These are phyloP conservation scores for Boletus edulis DNA, from an alignment of 768 basidiomycete genomes.

Conservation along the genomic window DNA sequence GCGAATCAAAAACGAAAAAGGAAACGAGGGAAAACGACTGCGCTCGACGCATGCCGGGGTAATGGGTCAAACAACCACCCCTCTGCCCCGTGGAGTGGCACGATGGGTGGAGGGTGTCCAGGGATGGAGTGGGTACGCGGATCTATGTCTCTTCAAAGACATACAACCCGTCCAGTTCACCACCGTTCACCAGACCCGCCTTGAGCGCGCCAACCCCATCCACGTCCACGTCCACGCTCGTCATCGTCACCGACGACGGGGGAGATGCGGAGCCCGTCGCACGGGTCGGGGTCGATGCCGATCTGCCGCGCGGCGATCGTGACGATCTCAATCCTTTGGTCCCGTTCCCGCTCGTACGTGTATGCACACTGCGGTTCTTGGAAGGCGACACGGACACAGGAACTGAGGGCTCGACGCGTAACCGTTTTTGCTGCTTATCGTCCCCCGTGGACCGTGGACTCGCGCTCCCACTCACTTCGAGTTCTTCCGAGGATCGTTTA, in stretches of 20 bases:
- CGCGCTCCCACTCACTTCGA: constrained; percentile 26
- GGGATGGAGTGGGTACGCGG: neutral
- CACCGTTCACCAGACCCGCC: constrained; percentile 29
- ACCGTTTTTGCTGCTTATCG: constrained; percentile 27
- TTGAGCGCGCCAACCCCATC: constrained; percentile 19
- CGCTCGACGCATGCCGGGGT: constrained; percentile 1
- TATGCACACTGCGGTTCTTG: neutral
- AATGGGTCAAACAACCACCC: neutral
- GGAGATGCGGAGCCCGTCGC: constrained; percentile 16
- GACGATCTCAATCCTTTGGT: neutral
- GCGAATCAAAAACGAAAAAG: neutral
- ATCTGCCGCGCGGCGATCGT: constrained; percentile 10
- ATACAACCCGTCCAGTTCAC: constrained; percentile 31
- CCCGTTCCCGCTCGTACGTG: neutral
- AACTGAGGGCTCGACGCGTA: constrained; percentile 24
- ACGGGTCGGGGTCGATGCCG: constrained; percentile 6
- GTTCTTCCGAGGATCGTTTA: constrained; percentile 53
- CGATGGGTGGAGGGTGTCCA: neutral
- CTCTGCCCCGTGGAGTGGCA: constrained; percentile 4
- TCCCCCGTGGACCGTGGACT: constrained; percentile 12
- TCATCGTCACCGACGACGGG: constrained; percentile 20
- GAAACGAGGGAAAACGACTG: neutral
- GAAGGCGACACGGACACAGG: neutral
- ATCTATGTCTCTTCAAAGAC: constrained; percentile 27
- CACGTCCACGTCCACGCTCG: constrained; percentile 17